Percentiles rank a stretch among this genome's conserved stretches.
Evolutionary conservation across 2,329 filamentous ascomycete genomes (phyloP).

Genomic region (Pyricularia pennisetigena): DNA sequence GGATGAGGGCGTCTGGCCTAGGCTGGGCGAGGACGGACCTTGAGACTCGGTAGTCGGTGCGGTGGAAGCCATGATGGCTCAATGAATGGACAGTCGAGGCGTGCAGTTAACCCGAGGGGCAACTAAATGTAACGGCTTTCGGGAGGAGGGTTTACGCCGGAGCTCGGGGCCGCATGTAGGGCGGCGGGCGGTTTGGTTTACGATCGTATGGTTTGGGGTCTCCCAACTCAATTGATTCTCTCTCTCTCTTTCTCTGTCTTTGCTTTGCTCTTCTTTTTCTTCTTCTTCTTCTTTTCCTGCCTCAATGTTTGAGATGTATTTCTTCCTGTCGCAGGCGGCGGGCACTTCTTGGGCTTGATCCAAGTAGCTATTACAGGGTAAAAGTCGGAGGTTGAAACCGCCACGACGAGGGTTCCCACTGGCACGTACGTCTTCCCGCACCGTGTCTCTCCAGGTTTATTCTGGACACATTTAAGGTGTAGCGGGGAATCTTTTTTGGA

Average conservation of each 20-base stretch:
- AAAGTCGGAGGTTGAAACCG: neutral
- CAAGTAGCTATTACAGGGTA: neutral
- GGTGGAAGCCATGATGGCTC: constrained; percentile 28
- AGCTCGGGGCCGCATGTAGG: neutral
- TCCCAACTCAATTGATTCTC: neutral
- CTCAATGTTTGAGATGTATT: neutral
- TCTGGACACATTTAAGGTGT: neutral
- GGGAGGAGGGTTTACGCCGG: neutral
- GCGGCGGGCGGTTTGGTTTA: neutral
- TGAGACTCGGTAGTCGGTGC: constrained; percentile 14
- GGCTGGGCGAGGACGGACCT: constrained; percentile 13
- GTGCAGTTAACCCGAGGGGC: neutral
- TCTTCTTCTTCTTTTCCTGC: too few relatives aligned
- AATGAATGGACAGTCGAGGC: neutral
- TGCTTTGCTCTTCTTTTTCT: neutral
- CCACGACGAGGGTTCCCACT: neutral
- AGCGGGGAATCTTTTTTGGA: neutral
- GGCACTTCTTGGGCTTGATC: neutral
- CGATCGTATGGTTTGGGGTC: neutral
- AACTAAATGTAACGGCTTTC: neutral
- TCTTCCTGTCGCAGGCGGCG: neutral
- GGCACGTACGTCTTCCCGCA: neutral
- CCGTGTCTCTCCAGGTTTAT: neutral
- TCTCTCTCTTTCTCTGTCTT: neutral
- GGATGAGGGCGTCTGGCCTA: neutral